Percentiles rank a stretch among this genome's conserved stretches.
These are phyloP conservation scores for Phialophora expanda DNA, from an alignment of 2,329 filamentous ascomycete species.

Conservation along the genomic window DNA sequence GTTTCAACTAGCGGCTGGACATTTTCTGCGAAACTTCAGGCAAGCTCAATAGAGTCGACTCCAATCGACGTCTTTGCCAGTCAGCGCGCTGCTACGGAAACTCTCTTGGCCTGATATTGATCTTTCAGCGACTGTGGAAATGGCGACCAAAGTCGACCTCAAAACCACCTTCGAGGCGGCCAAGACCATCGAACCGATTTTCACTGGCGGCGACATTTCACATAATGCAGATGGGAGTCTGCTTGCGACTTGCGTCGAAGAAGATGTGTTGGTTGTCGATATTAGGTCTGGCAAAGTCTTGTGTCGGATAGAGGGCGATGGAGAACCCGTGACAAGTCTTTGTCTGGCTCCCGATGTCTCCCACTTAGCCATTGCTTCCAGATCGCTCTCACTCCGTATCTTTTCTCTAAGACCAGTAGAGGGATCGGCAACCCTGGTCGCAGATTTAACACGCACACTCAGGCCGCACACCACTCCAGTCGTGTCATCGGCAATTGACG, in stretches of 20 bases:
- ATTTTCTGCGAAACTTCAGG: neutral
- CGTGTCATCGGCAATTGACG: constrained; percentile 81
- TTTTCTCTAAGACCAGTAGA: constrained; percentile 71
- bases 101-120: neutral
- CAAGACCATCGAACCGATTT: constrained; percentile 87
- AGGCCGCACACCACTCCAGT: constrained; percentile 93
- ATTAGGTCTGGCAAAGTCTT: constrained; percentile 81
- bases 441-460: constrained; percentile 75
- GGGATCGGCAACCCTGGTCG: constrained; percentile 63
- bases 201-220: constrained; percentile 85
- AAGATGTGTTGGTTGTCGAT: constrained; percentile 88
- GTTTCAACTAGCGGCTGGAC: neutral
- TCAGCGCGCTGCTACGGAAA: neutral
- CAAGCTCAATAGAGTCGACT: neutral
- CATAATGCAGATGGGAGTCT: constrained; percentile 81
- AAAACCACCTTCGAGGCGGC: constrained; percentile 83
- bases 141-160: constrained; percentile 61
- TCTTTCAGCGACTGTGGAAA: constrained; percentile 36
- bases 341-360: constrained; percentile 82
- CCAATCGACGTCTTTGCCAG: neutral
- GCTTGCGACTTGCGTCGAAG: constrained; percentile 85
- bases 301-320: constrained; percentile 85
- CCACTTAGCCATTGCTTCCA: constrained; percentile 87
- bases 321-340: constrained; percentile 56
- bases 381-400: constrained; percentile 94